Evolutionary conservation across 208 protist species (phyloP), one percentile per base, ranked within the genome.

Genomic region (Herpetomonas tarakana): DNA sequence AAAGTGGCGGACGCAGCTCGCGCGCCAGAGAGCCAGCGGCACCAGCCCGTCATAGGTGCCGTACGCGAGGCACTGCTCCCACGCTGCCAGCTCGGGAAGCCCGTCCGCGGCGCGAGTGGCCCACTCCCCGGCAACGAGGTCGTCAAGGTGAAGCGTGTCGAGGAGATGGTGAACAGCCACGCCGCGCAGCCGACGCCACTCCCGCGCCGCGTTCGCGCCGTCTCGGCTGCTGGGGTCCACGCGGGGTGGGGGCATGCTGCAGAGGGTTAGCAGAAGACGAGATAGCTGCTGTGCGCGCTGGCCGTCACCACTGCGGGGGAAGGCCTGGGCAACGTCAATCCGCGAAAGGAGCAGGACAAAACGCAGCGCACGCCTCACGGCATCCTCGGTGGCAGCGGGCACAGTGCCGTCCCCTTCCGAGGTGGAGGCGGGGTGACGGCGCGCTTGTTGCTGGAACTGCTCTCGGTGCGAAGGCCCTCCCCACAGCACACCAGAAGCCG

Each of bases 131-230:
- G n/a, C n/a, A n/a, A n/a, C n/a, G n/a, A n/a, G n/a, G n/a, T n/a
- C n/a, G n/a, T n/a, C n/a, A n/a, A n/a, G n/a, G n/a, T n/a, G n/a
- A n/a, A n/a, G n/a, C n/a, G n/a, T n/a, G 22, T 62, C 22, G 9
- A 86, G 31, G 25, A 76, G 50, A 0, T 53, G 29, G 21, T 65
- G 52, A 69, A 86, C 68, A 1, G 70, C 62, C n/a, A 80, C 35
- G 1, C 83, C 83, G 19, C 76, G 73, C 51, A 90, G 71, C 1
- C 83, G 65, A n/a, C 77, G 74, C 78, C 83, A 90, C 64, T 90
- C 83, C 18, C 22, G 11, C 3, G n/a, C 18, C 22, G 57, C 57
- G 26, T 12, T 3, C 22, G 21, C 22, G 6, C 2, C 16, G 18
- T n/a, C n/a, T n/a, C n/a, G n/a, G n/a, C n/a, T n/a, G n/a, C n/a